phyloP scores from a whole-genome alignment of 2,329 filamentous ascomycete genomes.

The Venturia pyrina region DNA sequence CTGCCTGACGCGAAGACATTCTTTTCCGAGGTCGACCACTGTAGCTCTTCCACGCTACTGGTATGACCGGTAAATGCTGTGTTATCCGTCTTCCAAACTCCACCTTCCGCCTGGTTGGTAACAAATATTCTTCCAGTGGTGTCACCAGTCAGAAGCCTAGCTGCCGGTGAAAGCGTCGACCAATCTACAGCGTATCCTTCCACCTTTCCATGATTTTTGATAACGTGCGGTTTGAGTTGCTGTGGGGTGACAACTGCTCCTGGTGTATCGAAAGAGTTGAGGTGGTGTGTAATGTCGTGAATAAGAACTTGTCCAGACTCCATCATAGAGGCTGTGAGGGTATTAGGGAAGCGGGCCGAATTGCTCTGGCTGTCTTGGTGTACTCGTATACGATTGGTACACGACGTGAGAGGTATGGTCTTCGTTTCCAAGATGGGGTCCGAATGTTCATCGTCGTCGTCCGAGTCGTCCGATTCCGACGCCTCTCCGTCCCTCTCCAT shows the following conservation, averaged over 20 bases:
- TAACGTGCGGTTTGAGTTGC: slow-evolving; percentile 81
- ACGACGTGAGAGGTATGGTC: slow-evolving; percentile 73
- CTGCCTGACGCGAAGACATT: slow-evolving; percentile 93
- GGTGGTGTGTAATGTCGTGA: slow-evolving; percentile 86
- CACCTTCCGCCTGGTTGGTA: slow-evolving; percentile 77
- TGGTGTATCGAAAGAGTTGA: slow-evolving; percentile 81
- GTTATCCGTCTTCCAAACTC: slow-evolving; percentile 80
- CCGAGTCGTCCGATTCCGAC: slow-evolving; percentile 58
- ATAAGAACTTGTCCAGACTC: slow-evolving; percentile 84
- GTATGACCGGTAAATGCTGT: slow-evolving; percentile 75
- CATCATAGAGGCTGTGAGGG: slow-evolving; percentile 83
- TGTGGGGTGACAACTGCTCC: slow-evolving; percentile 69
- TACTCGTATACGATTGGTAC: slow-evolving; percentile 85
- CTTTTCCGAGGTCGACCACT: slow-evolving; percentile 90
- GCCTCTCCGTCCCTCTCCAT: slow-evolving; percentile 74
- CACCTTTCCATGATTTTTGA: slow-evolving; percentile 73
- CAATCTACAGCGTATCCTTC: slow-evolving; percentile 98
- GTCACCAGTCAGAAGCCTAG: slow-evolving; percentile 86
- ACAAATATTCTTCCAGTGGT: slow-evolving; percentile 82
- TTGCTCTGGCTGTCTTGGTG: slow-evolving; percentile 58
- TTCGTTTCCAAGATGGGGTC: slow-evolving; percentile 93
- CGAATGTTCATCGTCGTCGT: slow-evolving; percentile 60
- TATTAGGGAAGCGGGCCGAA: slow-evolving; percentile 44
- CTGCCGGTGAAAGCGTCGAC: slow-evolving; percentile 71
- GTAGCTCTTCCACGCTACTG: slow-evolving; percentile 82